phyloP scores from a whole-genome alignment of 2,329 filamentous ascomycete genomes.

The Neonectria sp. region DNA sequence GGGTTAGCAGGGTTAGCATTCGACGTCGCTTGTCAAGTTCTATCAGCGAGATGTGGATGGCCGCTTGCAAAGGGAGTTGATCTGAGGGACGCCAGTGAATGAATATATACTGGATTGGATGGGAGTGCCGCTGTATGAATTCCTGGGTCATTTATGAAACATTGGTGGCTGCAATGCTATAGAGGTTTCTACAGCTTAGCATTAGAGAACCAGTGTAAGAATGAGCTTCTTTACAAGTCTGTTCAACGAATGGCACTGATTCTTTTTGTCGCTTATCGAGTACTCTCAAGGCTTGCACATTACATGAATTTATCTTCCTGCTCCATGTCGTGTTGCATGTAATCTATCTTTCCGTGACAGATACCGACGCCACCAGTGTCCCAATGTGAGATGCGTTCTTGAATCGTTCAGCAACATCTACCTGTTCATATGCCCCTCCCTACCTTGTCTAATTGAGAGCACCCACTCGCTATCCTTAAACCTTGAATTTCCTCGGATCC shows the following conservation, averaged over 20 bases:
- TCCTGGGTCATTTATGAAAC: neutral
- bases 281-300: neutral
- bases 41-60: neutral
- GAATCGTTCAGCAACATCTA: neutral
- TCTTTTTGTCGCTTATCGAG: neutral
- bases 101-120: neutral
- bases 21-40: too few species aligned
- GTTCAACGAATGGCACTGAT: neutral
- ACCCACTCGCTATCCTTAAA: constrained; percentile 51
- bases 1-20: constrained; percentile 31
- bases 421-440: too few species aligned
- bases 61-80: neutral
- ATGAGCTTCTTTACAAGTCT: neutral
- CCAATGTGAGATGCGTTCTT: neutral
- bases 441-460: neutral
- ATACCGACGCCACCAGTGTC: neutral
- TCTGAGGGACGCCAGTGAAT: neutral
- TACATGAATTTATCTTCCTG: neutral
- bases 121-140: neutral
- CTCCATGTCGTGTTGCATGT: neutral
- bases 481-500: constrained; percentile 76
- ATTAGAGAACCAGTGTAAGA: neutral
- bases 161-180: neutral
- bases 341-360: too few species aligned
- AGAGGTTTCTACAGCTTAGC: too few species aligned